Base-by-base conservation (phyloP, 2,329 filamentous ascomycete genomes). In the Penicillium sp. region DNA sequence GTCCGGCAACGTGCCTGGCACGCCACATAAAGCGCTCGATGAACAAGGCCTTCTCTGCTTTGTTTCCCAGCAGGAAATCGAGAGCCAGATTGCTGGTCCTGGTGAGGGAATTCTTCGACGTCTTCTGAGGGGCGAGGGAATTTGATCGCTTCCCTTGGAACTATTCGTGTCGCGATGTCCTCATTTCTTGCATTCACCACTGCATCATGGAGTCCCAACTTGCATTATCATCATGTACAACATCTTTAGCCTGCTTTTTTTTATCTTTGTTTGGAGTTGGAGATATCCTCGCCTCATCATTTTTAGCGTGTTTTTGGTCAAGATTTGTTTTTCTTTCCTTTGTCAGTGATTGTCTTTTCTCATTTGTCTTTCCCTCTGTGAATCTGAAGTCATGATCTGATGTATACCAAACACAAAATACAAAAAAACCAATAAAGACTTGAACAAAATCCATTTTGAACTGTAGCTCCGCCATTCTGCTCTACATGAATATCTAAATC, bases 31-130 rank as follows among this genome's bases (percentile, higher is more conserved):
- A 76, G 72, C 83, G 69, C 67, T 79, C 73, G 91, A 96, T 62
- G 92, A 96, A 71, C 88, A 86, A 71, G 83, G 87, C 51, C 83
- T 96, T 45, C 87, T 88, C 2, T 92, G 90, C 73, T 90, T 86
- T 68, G 88, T 92, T 18, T 86, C 86, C n/a, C 87, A 91, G 68
- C 88, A 85, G 67, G 92, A 96, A 75, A 82, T 96, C 60, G 84
- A 87, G 62, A 82, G 82, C 52, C 86, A 89, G 50, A 83, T 91
- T 39, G 84, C 72, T 43, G 80, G 82, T 22, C 75, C 80, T n/a
- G 81, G 81, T 21, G 76, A 77, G 53, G 76, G 74, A 31, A 75
- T 81, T 49, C 66, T 81, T 47, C 67, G 69, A 55, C 67, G 71
- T 9, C 58, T 81, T 36, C 67, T 80, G 21, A 64, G 62, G 7